These are phyloP conservation scores for Polytrichum formosum DNA, from an alignment of 225 moss, liverwort and hornwort genomes.

Conservation along the genomic window DNA sequence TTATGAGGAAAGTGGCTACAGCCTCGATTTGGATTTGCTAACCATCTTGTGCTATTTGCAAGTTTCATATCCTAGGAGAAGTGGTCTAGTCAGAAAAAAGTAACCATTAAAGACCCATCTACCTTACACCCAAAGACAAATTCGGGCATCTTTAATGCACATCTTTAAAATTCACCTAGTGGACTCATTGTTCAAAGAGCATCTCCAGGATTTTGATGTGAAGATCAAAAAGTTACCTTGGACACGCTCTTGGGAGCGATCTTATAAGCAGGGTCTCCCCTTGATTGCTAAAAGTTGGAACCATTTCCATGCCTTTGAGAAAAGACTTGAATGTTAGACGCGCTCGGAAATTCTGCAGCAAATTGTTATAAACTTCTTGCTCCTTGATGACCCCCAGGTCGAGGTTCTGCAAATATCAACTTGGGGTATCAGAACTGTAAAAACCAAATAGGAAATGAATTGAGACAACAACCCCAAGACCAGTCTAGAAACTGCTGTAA, in stretches of 20 bases:
- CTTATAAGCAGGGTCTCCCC: slow-evolving; percentile 93
- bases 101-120: too few species aligned
- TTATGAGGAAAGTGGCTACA: too few species aligned
- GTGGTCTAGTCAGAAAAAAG: too few species aligned
- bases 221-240: slow-evolving; percentile 39
- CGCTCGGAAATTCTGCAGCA: slow-evolving; percentile 69
- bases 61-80: too few species aligned
- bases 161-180: neutral
- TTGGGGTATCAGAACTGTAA: too few species aligned
- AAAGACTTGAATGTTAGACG: slow-evolving; percentile 86
- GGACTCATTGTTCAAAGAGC: neutral
- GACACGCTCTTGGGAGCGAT: slow-evolving; percentile 74
- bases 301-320: slow-evolving; percentile 90
- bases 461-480: too few species aligned
- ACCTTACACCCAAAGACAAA: too few species aligned
- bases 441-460: too few species aligned
- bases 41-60: too few species aligned
- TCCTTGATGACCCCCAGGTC: slow-evolving; percentile 78
- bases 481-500: too few species aligned
- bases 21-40: too few species aligned
- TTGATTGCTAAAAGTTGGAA: slow-evolving; percentile 84
- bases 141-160: neutral
- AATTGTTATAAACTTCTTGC: slow-evolving; percentile 76
- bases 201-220: neutral
- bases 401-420: slow-evolving; percentile 26